phyloP scores from a whole-genome alignment of 192 early-diverging fungal genomes.

The Umbelopsis ramanniana region DNA sequence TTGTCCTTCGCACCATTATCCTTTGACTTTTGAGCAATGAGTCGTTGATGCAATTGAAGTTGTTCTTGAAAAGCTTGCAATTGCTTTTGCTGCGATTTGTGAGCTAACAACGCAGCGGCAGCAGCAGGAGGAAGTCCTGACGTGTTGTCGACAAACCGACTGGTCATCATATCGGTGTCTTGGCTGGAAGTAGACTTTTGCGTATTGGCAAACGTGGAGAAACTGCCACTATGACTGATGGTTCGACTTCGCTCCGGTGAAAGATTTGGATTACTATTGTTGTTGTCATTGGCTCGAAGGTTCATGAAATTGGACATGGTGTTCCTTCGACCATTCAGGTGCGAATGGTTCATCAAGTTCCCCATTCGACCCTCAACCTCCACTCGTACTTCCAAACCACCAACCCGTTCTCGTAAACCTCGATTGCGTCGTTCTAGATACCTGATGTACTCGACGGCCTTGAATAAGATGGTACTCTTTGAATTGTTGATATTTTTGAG shows the following conservation, averaged over 20 bases:
- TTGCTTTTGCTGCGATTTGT: slow-evolving; percentile 39
- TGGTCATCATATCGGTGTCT: background rate
- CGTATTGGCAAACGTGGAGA: background rate
- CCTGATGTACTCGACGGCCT: slow-evolving; percentile 71
- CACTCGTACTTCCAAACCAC: slow-evolving; percentile 34
- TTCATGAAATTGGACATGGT: slow-evolving; percentile 21
- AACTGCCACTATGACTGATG: slow-evolving; percentile 9
- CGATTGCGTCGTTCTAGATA: slow-evolving; percentile 63
- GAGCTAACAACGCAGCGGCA: slow-evolving; percentile 34
- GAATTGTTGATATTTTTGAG: slow-evolving; percentile 72
- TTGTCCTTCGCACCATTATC: background rate
- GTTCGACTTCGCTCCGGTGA: slow-evolving; percentile 9
- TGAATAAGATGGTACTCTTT: slow-evolving; percentile 70
- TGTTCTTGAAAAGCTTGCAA: slow-evolving; percentile 36
- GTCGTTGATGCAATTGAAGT: slow-evolving; percentile 31
- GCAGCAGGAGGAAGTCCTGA: slow-evolving; percentile 22
- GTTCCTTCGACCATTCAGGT: slow-evolving; percentile 7
- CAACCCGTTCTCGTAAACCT: slow-evolving; percentile 36
- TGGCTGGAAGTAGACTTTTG: background rate
- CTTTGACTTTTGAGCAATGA: slow-evolving; percentile 33
- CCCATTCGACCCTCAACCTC: slow-evolving; percentile 35
- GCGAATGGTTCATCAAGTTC: slow-evolving; percentile 12
- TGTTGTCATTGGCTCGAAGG: background rate
- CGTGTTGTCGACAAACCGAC: slow-evolving; percentile 16
- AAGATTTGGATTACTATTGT: too few relatives aligned